Percentiles rank a stretch among this genome's conserved stretches.
phyloP scores from a whole-genome alignment of 331 rosid species.

The Acacia concinna region DNA sequence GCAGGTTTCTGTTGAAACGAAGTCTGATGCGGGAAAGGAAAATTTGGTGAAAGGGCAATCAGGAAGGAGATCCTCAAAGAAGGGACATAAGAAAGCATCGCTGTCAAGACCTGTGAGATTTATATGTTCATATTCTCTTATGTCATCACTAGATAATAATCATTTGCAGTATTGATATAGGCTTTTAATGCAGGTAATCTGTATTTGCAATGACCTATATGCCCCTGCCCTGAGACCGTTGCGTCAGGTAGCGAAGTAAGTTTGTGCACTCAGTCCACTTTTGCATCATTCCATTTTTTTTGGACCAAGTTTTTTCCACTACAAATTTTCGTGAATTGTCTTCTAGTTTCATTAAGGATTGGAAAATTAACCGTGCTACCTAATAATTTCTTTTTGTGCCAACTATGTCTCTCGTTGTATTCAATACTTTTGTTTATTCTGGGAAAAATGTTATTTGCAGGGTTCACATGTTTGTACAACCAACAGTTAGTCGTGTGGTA shows the following conservation, averaged over 20 bases:
- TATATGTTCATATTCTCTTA: constrained; percentile 27
- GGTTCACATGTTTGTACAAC: constrained; percentile 91
- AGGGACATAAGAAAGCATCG: constrained; percentile 57
- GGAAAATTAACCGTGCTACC: neutral
- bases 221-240: constrained; percentile 91
- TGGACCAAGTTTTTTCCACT: neutral
- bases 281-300: constrained; percentile 20
- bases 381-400: neutral
- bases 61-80: constrained; percentile 59
- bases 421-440: neutral
- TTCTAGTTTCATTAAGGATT: neutral
- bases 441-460: constrained; percentile 45
- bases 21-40: constrained; percentile 59
- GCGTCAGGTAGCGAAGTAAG: constrained; percentile 93
- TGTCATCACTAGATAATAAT: constrained; percentile 13
- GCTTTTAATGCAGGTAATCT: constrained; percentile 66
- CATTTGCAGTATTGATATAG: constrained; percentile 33
- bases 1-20: constrained; percentile 74
- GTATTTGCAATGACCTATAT: constrained; percentile 95
- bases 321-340: neutral
- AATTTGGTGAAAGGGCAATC: constrained; percentile 52
- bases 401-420: neutral
- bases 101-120: constrained; percentile 87
- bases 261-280: constrained; percentile 32
- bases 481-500: constrained; percentile 80